Evolutionary conservation across 495 filamentous ascomycete genomes (phyloP), one percentile per base, ranked within the genome.

Genomic region (Amphirosellinia nigrospora): DNA sequence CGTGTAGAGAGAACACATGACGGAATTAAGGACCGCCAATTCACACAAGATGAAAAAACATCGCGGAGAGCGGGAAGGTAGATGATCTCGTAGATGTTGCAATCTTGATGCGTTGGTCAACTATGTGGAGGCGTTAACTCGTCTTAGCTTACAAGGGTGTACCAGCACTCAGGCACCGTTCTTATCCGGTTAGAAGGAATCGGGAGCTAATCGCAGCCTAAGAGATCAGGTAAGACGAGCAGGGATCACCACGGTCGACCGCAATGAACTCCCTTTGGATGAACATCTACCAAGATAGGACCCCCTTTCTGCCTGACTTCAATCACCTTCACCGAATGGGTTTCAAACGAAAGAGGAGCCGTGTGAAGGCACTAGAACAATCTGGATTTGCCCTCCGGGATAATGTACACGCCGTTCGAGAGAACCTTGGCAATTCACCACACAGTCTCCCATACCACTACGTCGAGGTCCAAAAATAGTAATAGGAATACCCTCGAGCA

Each of bases 151-250:
- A 41, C 58, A 61, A 41, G 58, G 58, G 19, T 61, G 34, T 39
- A 21, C n/a, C n/a, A n/a, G n/a, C n/a, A n/a, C 32, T 39, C 46
- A 53, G 45, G 46, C 34, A 63, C 32, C 41, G 34, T 26, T 65
- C 63, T 65, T 9, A 9, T 39, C 26, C 4, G 30, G 62, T 53
- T 50, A 28, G 53, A 65, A 46, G 46, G 30, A 8, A 53, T 41
- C 46, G 46, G 45, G 45, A 52, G 63, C 63, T 65, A 53, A 65
- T 65, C 63, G 41, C 63, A 45, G 41, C 63, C 63, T 34, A 65
- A 52, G 45, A 38, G 45, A 65, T 50, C 43, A 64, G 30, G 45
- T 65, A 46, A 53, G 34, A 53, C 63, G n/a, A 32, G 46, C 63
- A 65, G 63, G 63, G 63, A 16, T 53, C 32, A 30, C 46, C 32